Conservation (phyloP, 2,329 filamentous ascomycete genomes). For the Raffaelea arxii region DNA sequence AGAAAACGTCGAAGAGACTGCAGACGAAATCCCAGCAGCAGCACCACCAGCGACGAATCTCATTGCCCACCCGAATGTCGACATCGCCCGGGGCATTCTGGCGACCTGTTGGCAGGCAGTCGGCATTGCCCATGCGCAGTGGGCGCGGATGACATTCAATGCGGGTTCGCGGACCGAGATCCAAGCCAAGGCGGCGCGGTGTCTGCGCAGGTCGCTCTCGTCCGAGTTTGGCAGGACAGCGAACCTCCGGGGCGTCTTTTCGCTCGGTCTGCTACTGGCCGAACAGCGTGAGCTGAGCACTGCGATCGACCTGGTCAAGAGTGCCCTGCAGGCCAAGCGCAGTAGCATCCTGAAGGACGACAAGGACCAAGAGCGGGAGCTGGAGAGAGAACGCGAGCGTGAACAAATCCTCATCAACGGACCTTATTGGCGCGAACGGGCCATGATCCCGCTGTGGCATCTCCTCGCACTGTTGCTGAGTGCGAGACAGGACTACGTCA, state of each 20-base stretch:
- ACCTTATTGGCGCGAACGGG: conserved; percentile 52
- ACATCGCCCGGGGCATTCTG: conserved; percentile 49
- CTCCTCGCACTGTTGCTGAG: conserved; percentile 77
- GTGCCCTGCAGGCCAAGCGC: conserved; percentile 56
- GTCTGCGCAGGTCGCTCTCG: conserved; percentile 62
- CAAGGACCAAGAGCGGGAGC: no score
- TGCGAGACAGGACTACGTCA: conserved; percentile 73
- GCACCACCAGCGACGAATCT: conserved; percentile 7
- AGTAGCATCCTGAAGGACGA: conserved; percentile 32
- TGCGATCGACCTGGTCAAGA: conserved; percentile 75
- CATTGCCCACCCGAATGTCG: conserved; percentile 13
- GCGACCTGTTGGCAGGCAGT: conserved; percentile 74
- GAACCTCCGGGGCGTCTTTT: conserved; percentile 70
- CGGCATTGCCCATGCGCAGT: conserved; percentile 76
- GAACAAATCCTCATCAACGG: conserved; percentile 35
- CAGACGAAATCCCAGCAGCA: not conserved
- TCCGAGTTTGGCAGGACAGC: conserved; percentile 55
- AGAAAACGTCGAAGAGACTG: conserved; percentile 14
- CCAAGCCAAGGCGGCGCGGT: conserved; percentile 67
- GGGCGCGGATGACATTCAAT: conserved; percentile 75
- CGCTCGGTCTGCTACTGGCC: conserved; percentile 74
- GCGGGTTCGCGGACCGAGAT: conserved; percentile 60
- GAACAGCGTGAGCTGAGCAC: conserved; percentile 72
- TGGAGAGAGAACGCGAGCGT: no score
- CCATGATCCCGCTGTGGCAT: conserved; percentile 79